Percentiles rank a stretch among this genome's conserved stretches.
phyloP scores from a whole-genome alignment of 1,284 basidiomycete genomes.

The Pulveroboletus sp. region DNA sequence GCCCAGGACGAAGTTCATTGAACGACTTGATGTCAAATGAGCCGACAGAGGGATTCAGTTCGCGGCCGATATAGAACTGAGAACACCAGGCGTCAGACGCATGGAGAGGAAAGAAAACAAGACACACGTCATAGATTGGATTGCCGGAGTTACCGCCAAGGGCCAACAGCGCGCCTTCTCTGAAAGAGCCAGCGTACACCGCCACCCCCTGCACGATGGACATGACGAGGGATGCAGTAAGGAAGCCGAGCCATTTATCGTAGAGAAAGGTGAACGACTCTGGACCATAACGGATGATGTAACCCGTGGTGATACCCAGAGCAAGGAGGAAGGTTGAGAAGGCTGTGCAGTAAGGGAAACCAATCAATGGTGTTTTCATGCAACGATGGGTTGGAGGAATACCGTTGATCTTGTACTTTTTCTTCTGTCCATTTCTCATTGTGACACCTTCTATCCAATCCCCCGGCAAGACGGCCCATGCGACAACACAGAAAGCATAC shows the following conservation, averaged over 20 bases:
- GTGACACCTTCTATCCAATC: constrained; percentile 80
- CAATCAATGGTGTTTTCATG: not conserved
- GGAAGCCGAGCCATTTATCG: constrained; percentile 89
- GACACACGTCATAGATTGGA: constrained; percentile 85
- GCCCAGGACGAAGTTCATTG: constrained; percentile 93
- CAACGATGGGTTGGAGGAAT: constrained; percentile 15
- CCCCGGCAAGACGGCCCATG: constrained; percentile 87
- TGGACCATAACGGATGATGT: constrained; percentile 75
- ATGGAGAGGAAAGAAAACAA: not conserved
- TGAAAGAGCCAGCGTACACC: constrained; percentile 78
- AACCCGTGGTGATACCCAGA: constrained; percentile 67
- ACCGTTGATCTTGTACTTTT: constrained; percentile 97
- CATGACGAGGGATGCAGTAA: constrained; percentile 85
- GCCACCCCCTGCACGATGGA: constrained; percentile 72
- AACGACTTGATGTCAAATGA: constrained; percentile 96
- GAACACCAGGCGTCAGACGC: not conserved
- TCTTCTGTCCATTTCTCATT: constrained; percentile 77
- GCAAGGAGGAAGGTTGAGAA: constrained; percentile 85
- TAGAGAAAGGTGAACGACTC: constrained; percentile 87
- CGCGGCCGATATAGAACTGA: constrained; percentile 96
- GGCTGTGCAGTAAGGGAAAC: constrained; percentile 48
- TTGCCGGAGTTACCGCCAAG: constrained; percentile 92
- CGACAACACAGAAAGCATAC: constrained; percentile 85
- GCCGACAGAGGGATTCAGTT: constrained; percentile 89
- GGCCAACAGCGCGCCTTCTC: constrained; percentile 71